Evolutionary conservation across 2,329 filamentous ascomycete species (phyloP).

Genomic region (Canariomyces notabilis): DNA sequence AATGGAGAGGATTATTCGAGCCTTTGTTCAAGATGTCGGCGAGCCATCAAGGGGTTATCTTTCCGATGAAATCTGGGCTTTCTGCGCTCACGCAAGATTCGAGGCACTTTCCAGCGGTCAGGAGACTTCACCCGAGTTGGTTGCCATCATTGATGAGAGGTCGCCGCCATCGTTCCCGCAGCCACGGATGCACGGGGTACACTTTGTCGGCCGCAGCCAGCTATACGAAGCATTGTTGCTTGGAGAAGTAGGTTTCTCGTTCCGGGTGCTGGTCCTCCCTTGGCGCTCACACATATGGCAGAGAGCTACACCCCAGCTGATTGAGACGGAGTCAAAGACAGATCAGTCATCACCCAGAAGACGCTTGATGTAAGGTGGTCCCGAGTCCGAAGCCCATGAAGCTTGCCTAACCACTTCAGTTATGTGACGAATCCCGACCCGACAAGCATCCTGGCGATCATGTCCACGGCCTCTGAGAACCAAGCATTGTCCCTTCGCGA

Average conservation of each 20-base stretch:
- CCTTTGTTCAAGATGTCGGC: conserved; percentile 5
- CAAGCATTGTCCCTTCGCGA: conserved; percentile 3
- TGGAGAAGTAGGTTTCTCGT: neutral
- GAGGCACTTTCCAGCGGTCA: neutral
- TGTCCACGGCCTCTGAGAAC: conserved; percentile 6
- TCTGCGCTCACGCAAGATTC: conserved; percentile 8
- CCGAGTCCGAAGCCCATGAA: neutral
- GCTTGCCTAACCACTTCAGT: neutral
- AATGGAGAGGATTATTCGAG: conserved; percentile 8
- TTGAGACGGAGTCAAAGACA: neutral
- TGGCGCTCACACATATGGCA: neutral
- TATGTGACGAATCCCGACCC: conserved; percentile 16
- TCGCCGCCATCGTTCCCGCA: neutral
- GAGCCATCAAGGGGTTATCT: conserved; percentile 11
- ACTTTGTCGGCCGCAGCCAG: neutral
- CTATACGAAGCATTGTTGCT: conserved; percentile 3
- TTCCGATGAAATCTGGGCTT: conserved; percentile 11
- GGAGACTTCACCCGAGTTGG: neutral
- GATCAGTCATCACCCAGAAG: neutral
- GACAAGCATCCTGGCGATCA: conserved; percentile 6
- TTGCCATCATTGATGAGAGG: conserved; percentile 12
- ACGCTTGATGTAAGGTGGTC: neutral
- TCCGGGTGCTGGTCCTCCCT: neutral
- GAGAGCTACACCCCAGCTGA: neutral
- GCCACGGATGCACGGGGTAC: neutral